Conservation (phyloP, 2,329 filamentous ascomycete genomes). For the Fusarium newnesense region DNA sequence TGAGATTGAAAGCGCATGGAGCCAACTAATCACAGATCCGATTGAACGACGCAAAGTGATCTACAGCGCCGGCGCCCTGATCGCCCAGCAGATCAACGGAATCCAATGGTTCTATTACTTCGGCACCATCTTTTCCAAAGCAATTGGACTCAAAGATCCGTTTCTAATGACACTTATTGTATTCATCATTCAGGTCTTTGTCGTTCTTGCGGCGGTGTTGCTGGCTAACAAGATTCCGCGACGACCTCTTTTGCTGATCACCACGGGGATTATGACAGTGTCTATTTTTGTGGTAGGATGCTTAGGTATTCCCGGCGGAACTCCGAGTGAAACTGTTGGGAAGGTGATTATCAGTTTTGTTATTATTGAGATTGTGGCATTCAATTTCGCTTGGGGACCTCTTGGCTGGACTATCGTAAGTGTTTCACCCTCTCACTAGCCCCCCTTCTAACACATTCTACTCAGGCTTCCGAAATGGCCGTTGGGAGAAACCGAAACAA, state of each 20-base stretch:
- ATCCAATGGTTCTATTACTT: slow-evolving; percentile 60
- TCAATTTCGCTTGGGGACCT: slow-evolving; percentile 58
- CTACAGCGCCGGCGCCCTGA: slow-evolving; percentile 55
- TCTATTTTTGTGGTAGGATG: slow-evolving; percentile 56
- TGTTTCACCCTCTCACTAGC: background rate
- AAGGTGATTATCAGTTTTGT: slow-evolving; percentile 55
- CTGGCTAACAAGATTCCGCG: slow-evolving; percentile 54
- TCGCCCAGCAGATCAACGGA: slow-evolving; percentile 61
- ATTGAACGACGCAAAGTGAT: slow-evolving; percentile 59
- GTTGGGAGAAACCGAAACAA: slow-evolving; percentile 57
- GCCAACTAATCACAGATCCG: slow-evolving; percentile 53
- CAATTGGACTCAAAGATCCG: slow-evolving; percentile 54
- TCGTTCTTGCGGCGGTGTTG: slow-evolving; percentile 52
- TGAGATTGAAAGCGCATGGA: slow-evolving; percentile 50
- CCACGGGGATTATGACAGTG: slow-evolving; percentile 52
- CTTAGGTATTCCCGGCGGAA: slow-evolving; percentile 49
- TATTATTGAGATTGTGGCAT: slow-evolving; percentile 55
- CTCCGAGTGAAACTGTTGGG: slow-evolving; percentile 43
- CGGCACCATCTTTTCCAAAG: slow-evolving; percentile 55
- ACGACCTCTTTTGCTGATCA: slow-evolving; percentile 52
- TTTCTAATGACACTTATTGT: slow-evolving; percentile 56
- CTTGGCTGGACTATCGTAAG: slow-evolving; percentile 51
- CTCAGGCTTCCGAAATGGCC: slow-evolving; percentile 56
- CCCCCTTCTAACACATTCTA: background rate
- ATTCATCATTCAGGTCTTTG: slow-evolving; percentile 56